These are phyloP conservation scores for Magnolia sinica DNA, from an alignment of 164 flowering plant genomes.

Conservation along the genomic window DNA sequence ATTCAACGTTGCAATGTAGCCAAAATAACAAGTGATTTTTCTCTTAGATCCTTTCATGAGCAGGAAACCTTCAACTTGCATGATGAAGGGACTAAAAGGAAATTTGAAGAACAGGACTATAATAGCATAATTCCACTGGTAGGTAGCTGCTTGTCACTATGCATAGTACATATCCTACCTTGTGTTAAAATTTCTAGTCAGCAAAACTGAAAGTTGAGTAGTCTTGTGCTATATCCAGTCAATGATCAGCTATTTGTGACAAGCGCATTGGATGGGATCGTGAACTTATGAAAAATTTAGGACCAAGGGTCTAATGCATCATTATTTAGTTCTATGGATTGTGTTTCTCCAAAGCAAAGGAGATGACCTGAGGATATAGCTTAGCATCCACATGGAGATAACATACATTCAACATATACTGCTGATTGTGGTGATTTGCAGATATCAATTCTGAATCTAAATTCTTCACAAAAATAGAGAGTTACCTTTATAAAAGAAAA, in stretches of 20 bases:
- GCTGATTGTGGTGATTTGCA: conserved; percentile 87
- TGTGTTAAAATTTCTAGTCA: conserved; percentile 61
- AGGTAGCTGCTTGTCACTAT: conserved; percentile 43
- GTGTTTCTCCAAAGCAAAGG: conserved; percentile 70
- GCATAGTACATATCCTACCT: conserved; percentile 36
- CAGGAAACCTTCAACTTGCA: conserved; percentile 30
- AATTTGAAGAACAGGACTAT: conserved; percentile 65
- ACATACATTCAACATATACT: conserved; percentile 53
- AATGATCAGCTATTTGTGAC: conserved; percentile 80
- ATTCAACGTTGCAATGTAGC: conserved; percentile 9
- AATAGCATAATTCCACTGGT: conserved; percentile 58
- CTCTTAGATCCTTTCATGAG: conserved; percentile 27
- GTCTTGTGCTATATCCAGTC: conserved; percentile 65
- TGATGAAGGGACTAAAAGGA: conserved; percentile 56
- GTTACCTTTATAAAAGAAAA: conserved; percentile 28
- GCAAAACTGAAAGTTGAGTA: conserved; percentile 88
- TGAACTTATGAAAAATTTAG: background rate
- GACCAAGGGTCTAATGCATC: conserved; percentile 61
- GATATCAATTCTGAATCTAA: conserved; percentile 59
- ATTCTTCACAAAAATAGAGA: conserved; percentile 43
- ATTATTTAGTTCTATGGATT: conserved; percentile 55
- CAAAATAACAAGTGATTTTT: conserved; percentile 32
- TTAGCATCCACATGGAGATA: conserved; percentile 85
- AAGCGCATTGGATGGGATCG: background rate
- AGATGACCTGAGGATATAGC: conserved; percentile 96